Conservation (phyloP, 441 rosid species). For the Melastoma candidum region DNA sequence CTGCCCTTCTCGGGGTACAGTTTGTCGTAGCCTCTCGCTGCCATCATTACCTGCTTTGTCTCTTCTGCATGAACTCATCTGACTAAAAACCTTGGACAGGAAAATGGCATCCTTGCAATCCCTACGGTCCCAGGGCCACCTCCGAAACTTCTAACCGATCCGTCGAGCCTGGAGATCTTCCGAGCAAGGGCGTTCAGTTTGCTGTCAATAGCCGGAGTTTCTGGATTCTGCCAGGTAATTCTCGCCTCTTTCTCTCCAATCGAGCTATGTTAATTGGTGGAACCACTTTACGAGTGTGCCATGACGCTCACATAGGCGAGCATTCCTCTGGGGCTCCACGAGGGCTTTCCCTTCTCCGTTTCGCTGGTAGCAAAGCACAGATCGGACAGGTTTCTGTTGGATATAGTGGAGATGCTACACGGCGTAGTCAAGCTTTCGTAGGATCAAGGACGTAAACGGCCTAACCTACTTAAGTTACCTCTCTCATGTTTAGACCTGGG, state of each 20-base stretch:
- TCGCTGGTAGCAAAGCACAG: too few species aligned
- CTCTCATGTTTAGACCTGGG: too few species aligned
- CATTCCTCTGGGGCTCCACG: slow-evolving; percentile 56
- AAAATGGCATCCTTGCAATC: slow-evolving; percentile 52
- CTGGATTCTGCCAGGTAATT: slow-evolving; percentile 83
- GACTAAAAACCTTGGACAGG: slow-evolving; percentile 24
- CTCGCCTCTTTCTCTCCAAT: background rate
- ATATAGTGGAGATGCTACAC: slow-evolving; percentile 45
- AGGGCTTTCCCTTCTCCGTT: slow-evolving; percentile 32
- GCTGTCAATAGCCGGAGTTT: slow-evolving; percentile 64
- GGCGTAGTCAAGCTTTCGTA: background rate
- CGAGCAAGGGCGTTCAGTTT: slow-evolving; percentile 61
- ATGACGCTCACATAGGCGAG: slow-evolving; percentile 38
- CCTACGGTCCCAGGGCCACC: slow-evolving; percentile 88
- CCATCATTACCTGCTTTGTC: background rate
- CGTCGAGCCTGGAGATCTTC: slow-evolving; percentile 37
- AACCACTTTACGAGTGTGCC: background rate
- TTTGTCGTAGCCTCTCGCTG: slow-evolving; percentile 5
- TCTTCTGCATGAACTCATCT: background rate
- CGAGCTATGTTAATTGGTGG: too few species aligned
- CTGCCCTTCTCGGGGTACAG: slow-evolving; percentile 61
- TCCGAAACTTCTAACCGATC: slow-evolving; percentile 56
- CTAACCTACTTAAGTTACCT: too few species aligned
- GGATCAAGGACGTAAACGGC: too few species aligned
- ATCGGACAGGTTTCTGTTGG: slow-evolving; percentile 31